Percentiles rank a stretch among this genome's conserved stretches.
These are phyloP conservation scores for Ogataea ganodermae DNA, from an alignment of 805 yeast genomes.

Conservation along the genomic window DNA sequence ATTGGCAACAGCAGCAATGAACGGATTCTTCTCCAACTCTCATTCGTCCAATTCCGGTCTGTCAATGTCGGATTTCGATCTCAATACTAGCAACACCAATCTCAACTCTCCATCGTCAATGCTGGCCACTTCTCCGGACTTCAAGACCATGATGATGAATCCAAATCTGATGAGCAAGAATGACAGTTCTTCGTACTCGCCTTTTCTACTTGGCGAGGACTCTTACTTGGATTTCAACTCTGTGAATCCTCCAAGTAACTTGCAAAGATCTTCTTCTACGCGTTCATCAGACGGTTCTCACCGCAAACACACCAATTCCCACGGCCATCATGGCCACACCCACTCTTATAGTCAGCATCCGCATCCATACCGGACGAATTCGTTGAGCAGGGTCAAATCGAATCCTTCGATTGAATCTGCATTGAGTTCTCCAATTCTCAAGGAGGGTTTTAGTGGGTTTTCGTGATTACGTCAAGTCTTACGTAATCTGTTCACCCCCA, in stretches of 20 bases:
- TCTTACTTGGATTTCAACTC: conserved; percentile 17
- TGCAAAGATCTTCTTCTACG: conserved; percentile 21
- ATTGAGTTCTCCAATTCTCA: conserved; percentile 11
- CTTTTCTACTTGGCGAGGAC: conserved; percentile 18
- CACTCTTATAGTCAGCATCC: conserved; percentile 26
- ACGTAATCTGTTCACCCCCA: not conserved
- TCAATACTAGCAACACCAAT: conserved; percentile 11
- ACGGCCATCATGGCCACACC: conserved; percentile 18
- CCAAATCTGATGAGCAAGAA: conserved; percentile 7
- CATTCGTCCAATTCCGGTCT: conserved; percentile 17
- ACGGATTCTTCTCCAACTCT: conserved; percentile 20
- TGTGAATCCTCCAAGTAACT: conserved; percentile 21
- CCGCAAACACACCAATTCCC: conserved; percentile 13
- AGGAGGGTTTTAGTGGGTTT: conserved; percentile 13
- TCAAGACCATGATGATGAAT: conserved; percentile 11
- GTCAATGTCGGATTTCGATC: conserved; percentile 34
- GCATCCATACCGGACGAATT: conserved; percentile 27
- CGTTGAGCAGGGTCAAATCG: conserved; percentile 17
- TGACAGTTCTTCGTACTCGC: conserved; percentile 10
- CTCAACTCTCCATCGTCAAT: conserved; percentile 20
- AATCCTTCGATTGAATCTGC: conserved; percentile 12
- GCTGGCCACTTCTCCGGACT: conserved; percentile 21
- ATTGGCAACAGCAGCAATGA: conserved; percentile 33
- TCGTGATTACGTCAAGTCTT: not conserved
- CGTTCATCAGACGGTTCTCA: conserved; percentile 13